phyloP scores from a whole-genome alignment of 2,329 filamentous ascomycete species.

The Phialocephala subalpina region DNA sequence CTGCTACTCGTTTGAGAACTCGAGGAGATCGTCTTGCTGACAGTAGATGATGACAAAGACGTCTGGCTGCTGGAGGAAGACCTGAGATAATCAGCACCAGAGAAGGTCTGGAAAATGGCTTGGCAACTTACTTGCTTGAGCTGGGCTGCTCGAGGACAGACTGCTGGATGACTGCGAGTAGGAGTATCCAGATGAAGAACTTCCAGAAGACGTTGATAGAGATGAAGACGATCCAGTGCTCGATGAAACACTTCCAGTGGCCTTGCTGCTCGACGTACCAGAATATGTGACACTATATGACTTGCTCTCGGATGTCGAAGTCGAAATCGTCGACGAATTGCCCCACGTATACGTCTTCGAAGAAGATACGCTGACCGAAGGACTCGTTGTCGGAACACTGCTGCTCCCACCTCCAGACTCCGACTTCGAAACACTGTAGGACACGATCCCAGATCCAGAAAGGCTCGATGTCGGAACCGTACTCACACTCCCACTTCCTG shows the following conservation, averaged over 20 bases:
- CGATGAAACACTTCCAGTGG: not conserved
- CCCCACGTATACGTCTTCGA: constrained; percentile 1
- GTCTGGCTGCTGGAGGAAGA: not conserved
- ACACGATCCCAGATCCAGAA: not conserved
- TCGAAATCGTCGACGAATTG: not conserved
- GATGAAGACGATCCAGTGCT: not conserved
- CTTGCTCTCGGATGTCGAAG: not conserved
- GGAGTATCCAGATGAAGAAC: not conserved
- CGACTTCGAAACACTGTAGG: not conserved
- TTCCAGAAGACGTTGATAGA: not conserved
- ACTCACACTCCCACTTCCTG: not conserved
- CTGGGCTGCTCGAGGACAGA: not conserved
- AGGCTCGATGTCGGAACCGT: constrained; percentile 1
- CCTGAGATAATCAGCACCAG: not conserved
- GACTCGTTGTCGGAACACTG: constrained; percentile 1
- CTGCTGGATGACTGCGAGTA: not conserved
- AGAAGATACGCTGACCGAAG: not conserved
- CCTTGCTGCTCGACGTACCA: not conserved
- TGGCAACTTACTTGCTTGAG: not conserved
- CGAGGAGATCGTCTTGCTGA: not conserved
- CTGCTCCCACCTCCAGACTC: constrained; percentile 4
- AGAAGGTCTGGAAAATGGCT: not conserved
- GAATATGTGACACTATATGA: not conserved
- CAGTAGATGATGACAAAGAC: not conserved
- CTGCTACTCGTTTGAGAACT: too few relatives aligned